Evolutionary conservation across 2,329 filamentous ascomycete species (phyloP), one percentile per base, ranked within the genome.

Genomic region (Fusarium mundagurra): DNA sequence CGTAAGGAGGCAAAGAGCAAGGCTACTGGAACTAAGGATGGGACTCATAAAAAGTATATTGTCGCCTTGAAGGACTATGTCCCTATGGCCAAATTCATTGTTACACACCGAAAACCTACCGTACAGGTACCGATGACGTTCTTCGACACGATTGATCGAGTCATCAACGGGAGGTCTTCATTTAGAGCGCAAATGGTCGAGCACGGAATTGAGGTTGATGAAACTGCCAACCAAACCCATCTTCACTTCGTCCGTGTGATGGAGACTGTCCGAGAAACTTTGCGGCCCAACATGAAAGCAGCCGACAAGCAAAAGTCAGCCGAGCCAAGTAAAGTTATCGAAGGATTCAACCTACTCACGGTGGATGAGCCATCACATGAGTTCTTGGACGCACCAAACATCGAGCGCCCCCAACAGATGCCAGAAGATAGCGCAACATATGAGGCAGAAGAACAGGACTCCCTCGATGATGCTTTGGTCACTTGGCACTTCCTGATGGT

Each of bases 31-130:
- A 13, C 10, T 17, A 50, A 50, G 20, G 22, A n/a, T 17, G 22
- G 9, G 7, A n/a, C 27, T 29, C 22, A 17, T 17, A 39, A 29
- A 6, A 67, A 60, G 53, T 65, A 65, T 27, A 65, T n/a, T 4
- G 38, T 65, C 9, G 51, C 29, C 1, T 22, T 67, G 16, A 33
- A 53, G 9, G 53, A 67, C 20, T 54, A 53, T 29, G 16, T 60
- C 6, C 61, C 65, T 20, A 65, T 67, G 61, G 64, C 64, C 8
- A 34, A 65, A 16, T 41, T 27, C 13, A 65, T 67, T 18, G 34
- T 16, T 8, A 18, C 41, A 7, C 54, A 36, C 27, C 39, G 20
- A 8, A 59, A 53, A 27, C 61, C 64, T 7, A 33, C 20, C 9
- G 43, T 67, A 17, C 16, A 34, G 3, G 36, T 59, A 2, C 53